These are phyloP conservation scores for Picea sitchensis DNA, from an alignment of 75 land plant genomes.

Conservation along the genomic window DNA sequence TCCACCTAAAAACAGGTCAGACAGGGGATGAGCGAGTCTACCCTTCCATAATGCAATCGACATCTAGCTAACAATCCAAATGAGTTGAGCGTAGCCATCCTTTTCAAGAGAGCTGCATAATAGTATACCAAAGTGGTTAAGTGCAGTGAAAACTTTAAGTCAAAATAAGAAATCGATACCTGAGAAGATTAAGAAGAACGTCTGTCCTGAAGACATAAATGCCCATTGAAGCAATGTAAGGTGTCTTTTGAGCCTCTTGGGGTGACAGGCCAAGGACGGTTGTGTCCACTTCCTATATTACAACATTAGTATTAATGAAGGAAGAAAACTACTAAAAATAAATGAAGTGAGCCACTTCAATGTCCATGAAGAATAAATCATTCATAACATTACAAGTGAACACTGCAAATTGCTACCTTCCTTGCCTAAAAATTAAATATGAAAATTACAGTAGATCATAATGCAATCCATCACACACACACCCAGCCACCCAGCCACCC, in stretches of 20 bases:
- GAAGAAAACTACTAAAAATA: background rate
- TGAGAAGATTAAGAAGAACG: slow-evolving; percentile 67
- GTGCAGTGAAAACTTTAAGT: background rate
- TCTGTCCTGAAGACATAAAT: slow-evolving; percentile 83
- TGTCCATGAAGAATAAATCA: background rate
- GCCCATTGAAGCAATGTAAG: slow-evolving; percentile 97
- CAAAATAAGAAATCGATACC: slow-evolving; percentile 13
- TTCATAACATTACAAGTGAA: background rate
- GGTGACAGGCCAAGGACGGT: slow-evolving; percentile 33
- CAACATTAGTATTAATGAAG: background rate
- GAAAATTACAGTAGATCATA: background rate
- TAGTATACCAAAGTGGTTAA: background rate
- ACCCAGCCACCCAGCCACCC: background rate
- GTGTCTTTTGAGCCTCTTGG: slow-evolving; percentile 59
- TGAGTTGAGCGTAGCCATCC: background rate
- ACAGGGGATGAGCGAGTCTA: background rate
- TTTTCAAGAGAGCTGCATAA: background rate
- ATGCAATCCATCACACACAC: background rate
- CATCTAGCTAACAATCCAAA: slow-evolving; percentile 4
- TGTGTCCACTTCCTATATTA: background rate
- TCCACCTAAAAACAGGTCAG: slow-evolving; percentile 25
- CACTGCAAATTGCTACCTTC: background rate
- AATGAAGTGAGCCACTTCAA: background rate
- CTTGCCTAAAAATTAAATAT: background rate
- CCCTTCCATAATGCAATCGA: background rate